phyloP scores from a whole-genome alignment of 495 filamentous ascomycete species.

The Choiromyces venosus region DNA sequence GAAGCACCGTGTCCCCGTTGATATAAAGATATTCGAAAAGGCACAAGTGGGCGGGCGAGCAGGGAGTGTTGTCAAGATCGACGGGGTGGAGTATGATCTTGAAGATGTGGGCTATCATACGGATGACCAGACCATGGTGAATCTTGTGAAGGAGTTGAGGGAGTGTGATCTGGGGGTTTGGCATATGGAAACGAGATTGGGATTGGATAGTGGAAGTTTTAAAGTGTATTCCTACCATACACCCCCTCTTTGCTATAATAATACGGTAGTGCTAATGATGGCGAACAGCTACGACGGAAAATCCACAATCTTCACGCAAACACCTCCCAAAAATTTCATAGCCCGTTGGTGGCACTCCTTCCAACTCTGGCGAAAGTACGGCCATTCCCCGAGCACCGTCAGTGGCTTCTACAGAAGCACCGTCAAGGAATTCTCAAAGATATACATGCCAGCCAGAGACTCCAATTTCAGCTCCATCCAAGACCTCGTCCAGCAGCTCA shows the following conservation, averaged over 20 bases:
- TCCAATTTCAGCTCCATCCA: slow-evolving; percentile 67
- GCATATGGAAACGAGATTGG: slow-evolving; percentile 15
- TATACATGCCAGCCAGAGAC: slow-evolving; percentile 65
- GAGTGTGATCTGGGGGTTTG: slow-evolving; percentile 48
- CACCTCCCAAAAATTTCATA: slow-evolving; percentile 42
- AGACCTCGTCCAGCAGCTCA: slow-evolving; percentile 61
- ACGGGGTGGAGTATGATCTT: slow-evolving; percentile 57
- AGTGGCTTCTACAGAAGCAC: slow-evolving; percentile 63
- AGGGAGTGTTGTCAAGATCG: slow-evolving; percentile 71
- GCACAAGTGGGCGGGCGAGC: slow-evolving; percentile 74
- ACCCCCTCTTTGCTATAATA: neutral
- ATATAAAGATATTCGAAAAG: slow-evolving; percentile 86
- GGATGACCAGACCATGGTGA: slow-evolving; percentile 70
- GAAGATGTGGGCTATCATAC: slow-evolving; percentile 87
- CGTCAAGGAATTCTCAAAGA: slow-evolving; percentile 63
- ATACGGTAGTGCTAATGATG: slow-evolving; percentile 7
- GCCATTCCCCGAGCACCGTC: slow-evolving; percentile 66
- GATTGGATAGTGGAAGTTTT: slow-evolving; percentile 35
- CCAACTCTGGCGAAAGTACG: slow-evolving; percentile 77
- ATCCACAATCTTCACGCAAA: slow-evolving; percentile 61
- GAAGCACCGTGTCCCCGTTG: slow-evolving; percentile 50
- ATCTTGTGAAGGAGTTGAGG: slow-evolving; percentile 63
- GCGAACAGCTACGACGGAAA: slow-evolving; percentile 63
- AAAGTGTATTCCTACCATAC: slow-evolving; percentile 38
- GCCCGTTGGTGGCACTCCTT: slow-evolving; percentile 70